phyloP scores from a whole-genome alignment of 2,329 filamentous ascomycete species.

The Xylariaceae sp. region DNA sequence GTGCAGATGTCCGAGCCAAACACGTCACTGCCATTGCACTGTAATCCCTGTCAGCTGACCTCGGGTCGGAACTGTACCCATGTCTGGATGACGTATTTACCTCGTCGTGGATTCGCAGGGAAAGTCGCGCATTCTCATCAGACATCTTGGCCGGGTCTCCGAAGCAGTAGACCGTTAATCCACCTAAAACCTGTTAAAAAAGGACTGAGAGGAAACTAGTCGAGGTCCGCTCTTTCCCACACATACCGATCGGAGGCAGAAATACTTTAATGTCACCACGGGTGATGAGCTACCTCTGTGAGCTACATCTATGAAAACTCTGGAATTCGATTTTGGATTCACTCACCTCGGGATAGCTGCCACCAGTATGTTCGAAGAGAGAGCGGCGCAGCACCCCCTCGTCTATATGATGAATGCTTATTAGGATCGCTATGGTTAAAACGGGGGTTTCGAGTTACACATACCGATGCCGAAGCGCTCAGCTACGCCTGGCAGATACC shows the following conservation, averaged over 20 bases:
- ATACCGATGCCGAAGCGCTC: constrained; percentile 84
- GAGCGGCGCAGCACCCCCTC: constrained; percentile 81
- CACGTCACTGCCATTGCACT: constrained; percentile 94
- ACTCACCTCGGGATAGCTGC: constrained; percentile 78
- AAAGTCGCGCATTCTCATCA: constrained; percentile 72
- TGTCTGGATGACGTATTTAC: constrained; percentile 34
- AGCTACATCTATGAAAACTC: constrained; percentile 13
- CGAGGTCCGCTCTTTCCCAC: neutral
- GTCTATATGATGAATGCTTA: constrained; percentile 41
- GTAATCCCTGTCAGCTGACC: constrained; percentile 15
- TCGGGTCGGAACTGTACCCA: neutral
- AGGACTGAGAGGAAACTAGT: neutral
- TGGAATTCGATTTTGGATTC: neutral
- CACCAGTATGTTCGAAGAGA: constrained; percentile 91
- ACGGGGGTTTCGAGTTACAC: constrained; percentile 16
- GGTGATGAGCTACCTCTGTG: constrained; percentile 64
- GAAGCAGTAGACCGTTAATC: constrained; percentile 94
- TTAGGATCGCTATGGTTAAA: neutral
- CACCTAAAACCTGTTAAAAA: constrained; percentile 44
- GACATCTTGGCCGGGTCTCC: constrained; percentile 93
- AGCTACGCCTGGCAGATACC: constrained; percentile 82
- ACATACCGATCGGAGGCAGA: constrained; percentile 77
- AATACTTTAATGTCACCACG: constrained; percentile 93
- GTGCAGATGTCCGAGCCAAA: constrained; percentile 98
- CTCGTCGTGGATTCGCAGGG: constrained; percentile 73